Conservation (phyloP, 2,329 filamentous ascomycete genomes). For the Metarhizium rileyi region DNA sequence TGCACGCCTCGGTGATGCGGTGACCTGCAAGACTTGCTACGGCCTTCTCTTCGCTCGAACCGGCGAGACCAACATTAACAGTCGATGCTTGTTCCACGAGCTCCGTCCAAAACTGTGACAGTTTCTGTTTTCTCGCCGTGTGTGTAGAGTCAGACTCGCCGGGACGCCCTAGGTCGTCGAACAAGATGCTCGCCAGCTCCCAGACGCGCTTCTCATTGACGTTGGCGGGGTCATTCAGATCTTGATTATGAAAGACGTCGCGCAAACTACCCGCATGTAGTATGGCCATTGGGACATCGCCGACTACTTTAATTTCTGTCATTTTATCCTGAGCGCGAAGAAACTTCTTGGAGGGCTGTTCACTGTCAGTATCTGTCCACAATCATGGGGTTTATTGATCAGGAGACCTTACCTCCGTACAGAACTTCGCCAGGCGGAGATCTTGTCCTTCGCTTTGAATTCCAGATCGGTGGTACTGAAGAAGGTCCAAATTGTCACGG, state of each 20-base stretch:
- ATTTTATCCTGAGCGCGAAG: constrained; percentile 45
- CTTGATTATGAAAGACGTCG: constrained; percentile 31
- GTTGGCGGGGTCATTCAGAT: constrained; percentile 32
- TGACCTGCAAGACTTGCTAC: constrained; percentile 71
- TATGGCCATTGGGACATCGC: constrained; percentile 51
- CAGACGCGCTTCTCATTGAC: constrained; percentile 68
- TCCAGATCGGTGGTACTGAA: constrained; percentile 28
- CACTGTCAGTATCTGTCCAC: background rate
- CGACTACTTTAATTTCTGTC: constrained; percentile 41
- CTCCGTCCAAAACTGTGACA: constrained; percentile 58
- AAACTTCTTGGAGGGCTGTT: constrained; percentile 44
- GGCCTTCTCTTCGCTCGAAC: constrained; percentile 70
- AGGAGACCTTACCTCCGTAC: constrained; percentile 35
- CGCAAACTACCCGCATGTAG: constrained; percentile 29
- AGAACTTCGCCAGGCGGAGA: constrained; percentile 54
- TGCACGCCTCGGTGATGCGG: constrained; percentile 74
- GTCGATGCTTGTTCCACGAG: constrained; percentile 53
- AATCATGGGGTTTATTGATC: background rate
- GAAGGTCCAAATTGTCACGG: constrained; percentile 18
- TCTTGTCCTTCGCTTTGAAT: constrained; percentile 56
- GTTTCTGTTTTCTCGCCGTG: constrained; percentile 45
- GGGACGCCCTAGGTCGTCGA: constrained; percentile 52
- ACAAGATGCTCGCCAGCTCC: constrained; percentile 79
- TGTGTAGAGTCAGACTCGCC: constrained; percentile 28
- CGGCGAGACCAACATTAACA: constrained; percentile 46